A percentile compares a stretch with the other conserved stretches of the same genome.
phyloP scores from a whole-genome alignment of 139 green algal species.

The Micractinium conductrix region DNA sequence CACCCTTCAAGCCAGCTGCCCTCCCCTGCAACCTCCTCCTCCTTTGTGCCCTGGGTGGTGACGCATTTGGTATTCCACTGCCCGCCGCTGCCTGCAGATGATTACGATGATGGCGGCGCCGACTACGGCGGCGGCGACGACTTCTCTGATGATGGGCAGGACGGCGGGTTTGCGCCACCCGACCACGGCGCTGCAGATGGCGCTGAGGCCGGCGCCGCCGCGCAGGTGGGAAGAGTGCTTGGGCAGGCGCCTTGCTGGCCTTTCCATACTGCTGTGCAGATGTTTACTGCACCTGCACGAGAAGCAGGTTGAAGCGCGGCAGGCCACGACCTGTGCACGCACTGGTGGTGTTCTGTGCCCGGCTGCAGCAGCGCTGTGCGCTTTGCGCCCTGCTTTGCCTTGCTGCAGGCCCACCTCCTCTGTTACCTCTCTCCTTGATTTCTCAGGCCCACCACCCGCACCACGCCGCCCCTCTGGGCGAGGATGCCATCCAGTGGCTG shows the following conservation, averaged over 20 bases:
- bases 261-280: not conserved
- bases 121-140: slow-evolving; percentile 22
- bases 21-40: not conserved
- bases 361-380: not conserved
- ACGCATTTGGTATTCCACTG: too few relatives aligned
- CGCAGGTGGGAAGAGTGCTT: slow-evolving; percentile 4
- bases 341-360: not conserved
- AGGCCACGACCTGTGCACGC: too few relatives aligned
- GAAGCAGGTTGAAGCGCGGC: too few relatives aligned
- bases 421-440: not conserved
- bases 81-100: not conserved
- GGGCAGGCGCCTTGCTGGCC: not conserved
- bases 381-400: not conserved
- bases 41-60: not conserved
- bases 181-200: not conserved
- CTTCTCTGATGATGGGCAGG: slow-evolving; percentile 17
- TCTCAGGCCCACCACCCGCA: not conserved
- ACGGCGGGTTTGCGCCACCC: not conserved
- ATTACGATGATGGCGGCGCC: slow-evolving; percentile 9
- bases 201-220: not conserved
- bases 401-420: not conserved
- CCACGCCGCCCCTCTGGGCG: not conserved
- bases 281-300: too few relatives aligned
- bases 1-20: not conserved
- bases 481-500: slow-evolving; percentile 53